Evolutionary conservation across 768 basidiomycete genomes (phyloP), one percentile per base, ranked within the genome.

Genomic region (Antrodiella citrinella): DNA sequence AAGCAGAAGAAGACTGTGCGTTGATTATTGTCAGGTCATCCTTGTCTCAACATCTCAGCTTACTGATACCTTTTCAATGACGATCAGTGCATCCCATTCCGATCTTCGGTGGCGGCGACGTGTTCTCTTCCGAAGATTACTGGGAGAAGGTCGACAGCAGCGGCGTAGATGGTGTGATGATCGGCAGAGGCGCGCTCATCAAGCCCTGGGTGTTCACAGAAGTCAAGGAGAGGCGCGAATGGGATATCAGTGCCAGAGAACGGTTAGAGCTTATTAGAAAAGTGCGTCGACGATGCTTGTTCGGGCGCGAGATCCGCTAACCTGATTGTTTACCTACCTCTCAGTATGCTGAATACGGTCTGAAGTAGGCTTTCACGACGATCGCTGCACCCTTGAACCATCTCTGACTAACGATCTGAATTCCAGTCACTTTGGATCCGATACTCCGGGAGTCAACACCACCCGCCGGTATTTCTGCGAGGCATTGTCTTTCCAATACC

Each of bases 131-230:
- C 4, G 72, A 86, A 51, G 84, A 80, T 51, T 94, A 94, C 65
- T 88, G 86, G 80, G 67, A 77, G 13, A 79, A 79, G 42, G 76
- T 93, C 24, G 82, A 91, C 41, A 64, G 70, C n/a, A 82, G 78
- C 22, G 91, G 91, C 3, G 92, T 96, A 0, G 94, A 97, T 62
- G 93, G 94, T 4, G 74, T 97, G 41, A 98, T 99, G 96, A 77
- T 97, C 26, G 96, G 84, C 1, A 75, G 96, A 19, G 96, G 96
- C 0, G 95, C 93, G 0, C 70, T 98, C 45, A 96, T 98, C 66
- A 99, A 99, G 67, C 89, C 91, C 0, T 91, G 89, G 88, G 84
- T 94, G 48, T 95, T 94, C 66, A 95, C 92, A 0, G 96, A 99
- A 66, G 80, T 98, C 62, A 86, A 92, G 63, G 96, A 98, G 62